Base-by-base conservation (phyloP, 2,329 filamentous ascomycete species). In the Waltergamsia citrina region DNA sequence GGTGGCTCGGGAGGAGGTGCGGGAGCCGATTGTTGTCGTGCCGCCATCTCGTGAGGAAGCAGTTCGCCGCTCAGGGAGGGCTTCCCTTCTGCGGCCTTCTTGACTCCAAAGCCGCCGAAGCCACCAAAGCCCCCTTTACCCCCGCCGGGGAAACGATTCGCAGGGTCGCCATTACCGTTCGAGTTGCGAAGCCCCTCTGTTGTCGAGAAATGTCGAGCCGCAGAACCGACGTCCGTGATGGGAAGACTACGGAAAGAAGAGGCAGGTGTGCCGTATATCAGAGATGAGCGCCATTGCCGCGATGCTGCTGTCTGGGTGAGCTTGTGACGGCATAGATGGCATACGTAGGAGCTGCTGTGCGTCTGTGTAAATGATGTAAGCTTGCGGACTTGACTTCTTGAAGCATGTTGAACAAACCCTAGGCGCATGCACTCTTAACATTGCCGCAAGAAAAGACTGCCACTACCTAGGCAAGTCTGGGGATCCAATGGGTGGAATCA, bases 361-460 rank as follows among this genome's bases (percentile, higher is more conserved):
- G 53, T 29, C 35, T 23, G n/a, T n/a, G n/a, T n/a, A 19, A 9
- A 12, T 16, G 15, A 20, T 12, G 32, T 34, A 17, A 34, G 32
- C n/a, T n/a, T 28, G 12, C 18, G 20, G 7, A 3, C 16, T 22
- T 15, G 18, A 20, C 18, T 11, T 9, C 6, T 14, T n/a, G 20
- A 3, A 5, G 18, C n/a, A n/a, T 6, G 29, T 12, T 14, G 16
- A 3, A 33, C 51, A 39, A 42, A 64, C 64, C 55, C 57, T 56
- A 47, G 53, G 58, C 45, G 52, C 39, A 41, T 55, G 55, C 43
- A 55, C 54, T 53, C 60, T 61, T 40, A 67, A 58, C 63, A 67
- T 67, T 41, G 44, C 53, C 46, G 43, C 39, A 37, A 38, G 32
- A 34, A 33, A 33, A 24, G 22, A 34, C 32, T 29, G 25, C 17